Evolutionary conservation across 139 green algal genomes (phyloP).

Genomic region (Picochlorum costavermella): DNA sequence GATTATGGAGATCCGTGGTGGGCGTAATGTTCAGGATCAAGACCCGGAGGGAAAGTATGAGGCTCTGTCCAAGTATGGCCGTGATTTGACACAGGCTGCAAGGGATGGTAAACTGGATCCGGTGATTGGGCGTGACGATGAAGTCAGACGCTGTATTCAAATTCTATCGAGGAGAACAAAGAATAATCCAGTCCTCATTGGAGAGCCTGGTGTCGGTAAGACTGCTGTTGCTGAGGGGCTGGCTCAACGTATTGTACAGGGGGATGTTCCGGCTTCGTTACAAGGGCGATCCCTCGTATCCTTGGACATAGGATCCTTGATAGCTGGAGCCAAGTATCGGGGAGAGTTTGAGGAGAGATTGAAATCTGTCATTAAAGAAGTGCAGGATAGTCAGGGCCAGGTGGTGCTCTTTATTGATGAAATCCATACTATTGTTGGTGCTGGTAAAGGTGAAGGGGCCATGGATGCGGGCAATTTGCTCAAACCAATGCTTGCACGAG

Average conservation of each 20-base stretch:
- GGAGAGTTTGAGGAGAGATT: conserved; percentile 98
- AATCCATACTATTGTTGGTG: conserved; percentile 93
- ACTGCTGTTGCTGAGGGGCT: conserved; percentile 87
- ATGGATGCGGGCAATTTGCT: conserved; percentile 96
- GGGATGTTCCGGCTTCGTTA: conserved; percentile 81
- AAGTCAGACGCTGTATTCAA: conserved; percentile 62
- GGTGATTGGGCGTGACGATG: conserved; percentile 77
- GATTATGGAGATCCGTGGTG: conserved; percentile 52
- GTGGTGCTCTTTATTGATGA: conserved; percentile 89
- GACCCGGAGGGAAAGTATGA: conserved; percentile 98
- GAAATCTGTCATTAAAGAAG: conserved; percentile 90
- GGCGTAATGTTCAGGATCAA: conserved; percentile 48
- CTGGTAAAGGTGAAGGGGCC: conserved; percentile 58
- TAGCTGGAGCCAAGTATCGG: conserved; percentile 95
- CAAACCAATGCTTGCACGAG: conserved; percentile 90
- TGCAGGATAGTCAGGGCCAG: conserved; percentile 71
- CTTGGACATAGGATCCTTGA: conserved; percentile 91
- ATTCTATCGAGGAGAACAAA: conserved; percentile 91
- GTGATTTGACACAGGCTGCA: conserved; percentile 80
- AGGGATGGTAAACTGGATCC: conserved; percentile 74
- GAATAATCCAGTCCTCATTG: conserved; percentile 98
- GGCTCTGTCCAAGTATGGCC: conserved; percentile 83
- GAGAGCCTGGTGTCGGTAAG: conserved; percentile 85
- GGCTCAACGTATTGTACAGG: conserved; percentile 90
- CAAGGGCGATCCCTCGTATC: conserved; percentile 76